A percentile compares a stretch with the other conserved stretches of the same genome.
These are phyloP conservation scores for Leccinum barrowsii DNA, from an alignment of 768 basidiomycete genomes.

Conservation along the genomic window DNA sequence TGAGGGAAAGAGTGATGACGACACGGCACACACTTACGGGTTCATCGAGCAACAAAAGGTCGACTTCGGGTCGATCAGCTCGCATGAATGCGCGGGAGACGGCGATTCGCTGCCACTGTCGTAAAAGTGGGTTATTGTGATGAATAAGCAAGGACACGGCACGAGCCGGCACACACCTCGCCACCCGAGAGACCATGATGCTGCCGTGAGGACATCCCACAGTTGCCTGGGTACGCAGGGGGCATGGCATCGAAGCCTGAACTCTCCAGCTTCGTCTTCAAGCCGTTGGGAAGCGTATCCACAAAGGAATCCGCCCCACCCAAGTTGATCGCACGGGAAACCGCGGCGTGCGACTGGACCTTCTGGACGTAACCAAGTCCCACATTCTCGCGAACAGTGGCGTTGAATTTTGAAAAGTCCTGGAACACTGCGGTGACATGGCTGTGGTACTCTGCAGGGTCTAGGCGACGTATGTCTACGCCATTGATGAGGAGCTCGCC, in stretches of 20 bases:
- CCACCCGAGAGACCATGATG: constrained; percentile 79
- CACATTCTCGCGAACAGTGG: constrained; percentile 77
- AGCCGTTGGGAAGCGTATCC: constrained; percentile 61
- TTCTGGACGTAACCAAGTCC: constrained; percentile 76
- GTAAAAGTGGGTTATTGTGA: constrained; percentile 18
- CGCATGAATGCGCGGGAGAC: constrained; percentile 87
- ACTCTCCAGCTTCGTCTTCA: constrained; percentile 69
- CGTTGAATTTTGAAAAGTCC: constrained; percentile 76
- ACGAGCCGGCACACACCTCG: constrained; percentile 53
- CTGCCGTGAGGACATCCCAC: constrained; percentile 32
- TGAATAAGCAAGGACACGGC: constrained; percentile 9
- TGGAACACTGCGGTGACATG: constrained; percentile 84
- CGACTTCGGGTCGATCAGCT: constrained; percentile 67
- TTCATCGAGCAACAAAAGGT: constrained; percentile 82
- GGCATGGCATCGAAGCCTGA: constrained; percentile 53
- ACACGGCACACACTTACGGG: constrained; percentile 48
- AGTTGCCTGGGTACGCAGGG: constrained; percentile 27
- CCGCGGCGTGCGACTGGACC: constrained; percentile 50
- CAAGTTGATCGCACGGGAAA: constrained; percentile 63
- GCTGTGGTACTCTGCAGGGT: constrained; percentile 68
- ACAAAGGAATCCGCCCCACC: constrained; percentile 71
- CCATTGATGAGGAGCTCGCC: constrained; percentile 71
- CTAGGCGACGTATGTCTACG: constrained; percentile 59
- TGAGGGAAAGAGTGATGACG: constrained; percentile 1
- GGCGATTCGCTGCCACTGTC: constrained; percentile 83